Evolutionary conservation across 176 grass and related monocot genomes (phyloP), one percentile per base, ranked within the genome.

Genomic region (Raddia distichophylla): DNA sequence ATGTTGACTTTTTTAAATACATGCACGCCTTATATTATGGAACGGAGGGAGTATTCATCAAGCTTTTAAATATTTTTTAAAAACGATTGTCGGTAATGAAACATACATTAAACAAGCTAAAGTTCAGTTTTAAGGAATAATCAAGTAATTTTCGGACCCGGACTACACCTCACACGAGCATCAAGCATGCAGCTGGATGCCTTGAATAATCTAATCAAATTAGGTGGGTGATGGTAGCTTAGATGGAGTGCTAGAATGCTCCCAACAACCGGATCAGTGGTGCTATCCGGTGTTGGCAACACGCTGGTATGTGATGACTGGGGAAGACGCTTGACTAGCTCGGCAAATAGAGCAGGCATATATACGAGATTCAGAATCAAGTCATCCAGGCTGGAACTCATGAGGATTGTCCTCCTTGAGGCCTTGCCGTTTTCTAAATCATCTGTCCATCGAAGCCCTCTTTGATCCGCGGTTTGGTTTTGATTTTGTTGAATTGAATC

Each of bases 171-270:
- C 53, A 60, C 37, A 5, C 54, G 8, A n/a, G 8, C 60, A 52
- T 47, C 54, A n/a, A n/a, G 8, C 60, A 65, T 47, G 52, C 51
- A 46, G 8, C 5, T 34, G 45, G 72, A 8, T 12, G 10, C 33
- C 0, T n/a, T n/a, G 22, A 37, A 59, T 76, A 67, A 53, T 83
- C 5, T 57, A 66, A 83, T 67, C n/a, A 9, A 46, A 66, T 66
- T 45, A 10, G 6, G 50, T 74, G 4, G 42, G 13, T 53, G 60
- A 48, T 20, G 72, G 57, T 44, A 55, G n/a, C 34, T 59, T 3
- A 11, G 5, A 13, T 10, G 20, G 10, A 64, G 16, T 22, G 10
- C 18, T 79, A 17, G 6, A 15, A 34, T 48, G 78, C 64, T 56
- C n/a, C 35, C 64, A 69, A 80, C 77, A 32, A 80, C 77, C 37